Percentiles rank a stretch among this genome's conserved stretches.
These are phyloP conservation scores for Fremontodendron californicum DNA, from an alignment of 345 rosid species.

Conservation along the genomic window DNA sequence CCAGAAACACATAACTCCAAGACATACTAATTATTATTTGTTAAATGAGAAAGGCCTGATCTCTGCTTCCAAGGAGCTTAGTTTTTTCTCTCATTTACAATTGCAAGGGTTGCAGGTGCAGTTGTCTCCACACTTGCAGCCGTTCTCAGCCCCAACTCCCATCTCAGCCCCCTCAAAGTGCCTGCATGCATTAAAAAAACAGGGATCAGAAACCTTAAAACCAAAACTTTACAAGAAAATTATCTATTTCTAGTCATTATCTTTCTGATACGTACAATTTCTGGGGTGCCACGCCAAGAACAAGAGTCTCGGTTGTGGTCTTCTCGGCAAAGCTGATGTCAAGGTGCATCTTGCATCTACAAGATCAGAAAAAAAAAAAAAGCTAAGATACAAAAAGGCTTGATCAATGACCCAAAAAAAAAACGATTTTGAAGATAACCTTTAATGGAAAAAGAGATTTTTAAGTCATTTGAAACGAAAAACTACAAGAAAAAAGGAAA, in stretches of 20 bases:
- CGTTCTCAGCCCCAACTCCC: constrained; percentile 55
- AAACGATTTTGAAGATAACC: background rate
- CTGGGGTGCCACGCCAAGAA: constrained; percentile 52
- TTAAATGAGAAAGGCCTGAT: background rate
- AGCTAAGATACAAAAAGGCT: background rate
- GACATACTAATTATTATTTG: background rate
- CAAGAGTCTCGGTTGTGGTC: constrained; percentile 44
- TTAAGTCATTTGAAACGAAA: background rate
- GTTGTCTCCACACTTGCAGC: constrained; percentile 74
- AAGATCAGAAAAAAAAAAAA: background rate
- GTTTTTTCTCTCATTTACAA: constrained; percentile 51
- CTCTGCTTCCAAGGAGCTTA: background rate
- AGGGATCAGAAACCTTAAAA: background rate
- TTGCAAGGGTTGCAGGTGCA: constrained; percentile 89
- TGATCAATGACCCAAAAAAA: too few relatives aligned
- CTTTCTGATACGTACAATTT: constrained; percentile 22
- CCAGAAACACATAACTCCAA: background rate
- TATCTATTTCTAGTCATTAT: background rate
- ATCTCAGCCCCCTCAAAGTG: constrained; percentile 49
- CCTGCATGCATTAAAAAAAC: constrained; percentile 18
- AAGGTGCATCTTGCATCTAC: constrained; percentile 77
- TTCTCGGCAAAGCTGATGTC: constrained; percentile 54
- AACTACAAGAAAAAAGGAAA: background rate
- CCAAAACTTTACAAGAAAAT: background rate
- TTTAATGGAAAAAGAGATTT: background rate